A percentile compares a stretch with the other conserved stretches of the same genome.
Conservation (phyloP, 345 rosid genomes). For the Raphanus sativus region DNA sequence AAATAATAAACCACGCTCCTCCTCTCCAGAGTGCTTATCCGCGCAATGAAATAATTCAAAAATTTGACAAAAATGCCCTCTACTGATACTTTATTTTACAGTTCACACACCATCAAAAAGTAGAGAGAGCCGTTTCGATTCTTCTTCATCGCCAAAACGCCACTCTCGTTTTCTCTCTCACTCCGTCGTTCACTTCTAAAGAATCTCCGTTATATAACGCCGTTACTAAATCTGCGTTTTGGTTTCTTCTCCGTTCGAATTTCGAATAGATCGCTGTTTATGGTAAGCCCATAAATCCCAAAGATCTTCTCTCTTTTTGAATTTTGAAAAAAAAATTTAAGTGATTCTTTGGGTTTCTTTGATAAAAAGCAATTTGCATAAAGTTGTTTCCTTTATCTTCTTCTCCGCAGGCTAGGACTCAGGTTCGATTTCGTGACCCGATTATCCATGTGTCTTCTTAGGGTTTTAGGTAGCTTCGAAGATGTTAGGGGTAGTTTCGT, state of each 20-base stretch:
- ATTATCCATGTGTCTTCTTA: constrained; percentile 1
- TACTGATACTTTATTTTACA: constrained; percentile 2
- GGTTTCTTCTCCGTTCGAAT: constrained; percentile 23
- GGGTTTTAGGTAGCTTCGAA: constrained; percentile 32
- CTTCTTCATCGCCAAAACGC: neutral
- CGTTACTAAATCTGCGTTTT: constrained; percentile 43
- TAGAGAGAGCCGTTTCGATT: constrained; percentile 24
- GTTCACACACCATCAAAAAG: neutral
- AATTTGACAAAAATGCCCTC: constrained; percentile 38
- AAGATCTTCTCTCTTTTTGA: constrained; percentile 22
- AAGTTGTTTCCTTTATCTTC: neutral
- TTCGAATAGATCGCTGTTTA: constrained; percentile 31
- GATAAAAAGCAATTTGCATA: neutral
- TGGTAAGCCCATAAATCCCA: constrained; percentile 46
- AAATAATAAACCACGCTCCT: constrained; percentile 15
- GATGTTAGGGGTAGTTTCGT: constrained; percentile 37
- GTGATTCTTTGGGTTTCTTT: constrained; percentile 3
- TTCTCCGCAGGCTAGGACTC: neutral
- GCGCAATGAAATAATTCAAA: constrained; percentile 40
- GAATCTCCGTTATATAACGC: constrained; percentile 41
- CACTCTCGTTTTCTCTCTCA: neutral
- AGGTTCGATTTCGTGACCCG: constrained; percentile 21
- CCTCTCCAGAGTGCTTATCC: constrained; percentile 29
- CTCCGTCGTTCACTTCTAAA: neutral
- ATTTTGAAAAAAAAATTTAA: neutral